Evolutionary conservation across 179 eudicot species (phyloP).

Genomic region (Beta corolliflora): DNA sequence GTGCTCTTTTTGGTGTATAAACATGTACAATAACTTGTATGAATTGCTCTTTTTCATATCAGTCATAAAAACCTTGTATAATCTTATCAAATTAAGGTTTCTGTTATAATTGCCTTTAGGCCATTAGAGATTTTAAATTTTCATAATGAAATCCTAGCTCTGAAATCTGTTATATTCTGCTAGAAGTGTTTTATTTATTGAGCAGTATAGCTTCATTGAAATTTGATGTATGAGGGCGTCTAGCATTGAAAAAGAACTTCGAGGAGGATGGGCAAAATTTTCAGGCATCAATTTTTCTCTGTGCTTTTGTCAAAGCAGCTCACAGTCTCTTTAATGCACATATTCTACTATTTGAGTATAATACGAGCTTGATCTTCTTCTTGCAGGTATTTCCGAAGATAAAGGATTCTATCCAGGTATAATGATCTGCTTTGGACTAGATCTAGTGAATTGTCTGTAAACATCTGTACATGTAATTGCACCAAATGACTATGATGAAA

Average conservation of each 20-base stretch:
- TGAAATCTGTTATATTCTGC: background rate
- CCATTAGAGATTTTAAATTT: background rate
- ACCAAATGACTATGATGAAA: background rate
- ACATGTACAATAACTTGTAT: background rate
- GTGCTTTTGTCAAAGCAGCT: background rate
- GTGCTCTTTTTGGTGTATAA: background rate
- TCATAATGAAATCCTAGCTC: background rate
- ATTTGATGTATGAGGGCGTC: background rate
- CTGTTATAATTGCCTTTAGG: background rate
- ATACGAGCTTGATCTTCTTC: slow-evolving; percentile 23
- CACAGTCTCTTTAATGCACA: background rate
- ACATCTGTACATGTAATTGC: background rate
- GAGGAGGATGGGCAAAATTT: background rate
- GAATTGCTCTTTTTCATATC: background rate
- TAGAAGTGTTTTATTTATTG: background rate
- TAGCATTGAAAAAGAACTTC: background rate
- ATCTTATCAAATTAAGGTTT: no score
- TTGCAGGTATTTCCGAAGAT: slow-evolving; percentile 95
- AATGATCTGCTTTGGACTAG: background rate
- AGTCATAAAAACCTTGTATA: background rate
- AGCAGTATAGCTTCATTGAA: background rate
- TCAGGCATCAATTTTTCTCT: background rate
- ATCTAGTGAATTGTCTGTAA: background rate
- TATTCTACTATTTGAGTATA: background rate
- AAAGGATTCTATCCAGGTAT: slow-evolving; percentile 90